Evolutionary conservation across 768 basidiomycete genomes (phyloP).

Genomic region (Tulasnella sp.): DNA sequence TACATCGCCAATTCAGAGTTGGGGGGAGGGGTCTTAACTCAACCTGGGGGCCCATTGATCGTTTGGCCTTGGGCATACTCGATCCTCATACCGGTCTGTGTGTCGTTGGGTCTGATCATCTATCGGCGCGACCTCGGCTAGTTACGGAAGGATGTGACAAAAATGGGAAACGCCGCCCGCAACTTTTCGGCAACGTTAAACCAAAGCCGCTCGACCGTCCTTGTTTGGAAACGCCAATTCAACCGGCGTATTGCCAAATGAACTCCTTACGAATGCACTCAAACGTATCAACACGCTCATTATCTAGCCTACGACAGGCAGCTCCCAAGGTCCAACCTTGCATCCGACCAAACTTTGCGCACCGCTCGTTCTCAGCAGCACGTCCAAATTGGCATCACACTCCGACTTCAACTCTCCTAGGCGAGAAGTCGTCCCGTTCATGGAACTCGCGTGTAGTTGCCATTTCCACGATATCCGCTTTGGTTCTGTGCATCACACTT

Average conservation of each 20-base stretch:
- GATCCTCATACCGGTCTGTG: not conserved
- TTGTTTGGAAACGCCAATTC: not conserved
- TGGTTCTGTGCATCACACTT: not conserved
- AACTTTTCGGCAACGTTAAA: not conserved
- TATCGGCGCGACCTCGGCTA: not conserved
- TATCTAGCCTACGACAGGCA: not conserved
- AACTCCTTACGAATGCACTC: not conserved
- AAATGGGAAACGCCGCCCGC: not conserved
- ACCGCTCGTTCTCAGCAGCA: not conserved
- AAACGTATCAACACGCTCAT: not conserved
- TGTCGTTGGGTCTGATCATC: not conserved
- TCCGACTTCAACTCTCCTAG: not conserved
- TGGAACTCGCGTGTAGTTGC: not conserved
- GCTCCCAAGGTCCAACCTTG: not conserved
- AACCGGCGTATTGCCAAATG: not conserved
- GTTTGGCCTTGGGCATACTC: too few relatives aligned
- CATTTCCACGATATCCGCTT: not conserved
- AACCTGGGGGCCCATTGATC: too few relatives aligned
- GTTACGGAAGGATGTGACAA: not conserved
- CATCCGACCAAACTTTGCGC: not conserved
- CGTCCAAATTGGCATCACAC: not conserved
- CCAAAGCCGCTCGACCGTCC: not conserved
- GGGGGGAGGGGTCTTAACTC: too few relatives aligned
- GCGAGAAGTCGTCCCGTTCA: not conserved
- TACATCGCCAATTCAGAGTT: too few relatives aligned